Evolutionary conservation across 495 filamentous ascomycete genomes (phyloP).

Genomic region (Parachaetomium inaequale): DNA sequence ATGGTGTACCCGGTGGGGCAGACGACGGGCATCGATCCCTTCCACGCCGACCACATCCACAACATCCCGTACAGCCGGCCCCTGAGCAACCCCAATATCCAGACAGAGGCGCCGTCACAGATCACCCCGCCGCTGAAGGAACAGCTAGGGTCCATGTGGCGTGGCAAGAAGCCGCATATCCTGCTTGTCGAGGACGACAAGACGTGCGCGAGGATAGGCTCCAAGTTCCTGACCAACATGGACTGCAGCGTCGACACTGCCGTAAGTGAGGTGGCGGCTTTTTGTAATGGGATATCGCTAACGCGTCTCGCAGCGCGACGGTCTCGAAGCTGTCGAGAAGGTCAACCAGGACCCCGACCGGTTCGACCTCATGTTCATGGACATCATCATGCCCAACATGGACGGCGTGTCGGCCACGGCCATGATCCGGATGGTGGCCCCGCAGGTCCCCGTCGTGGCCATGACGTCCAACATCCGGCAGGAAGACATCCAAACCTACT

Average conservation of each 20-base stretch:
- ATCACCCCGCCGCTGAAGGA: slow-evolving; percentile 32
- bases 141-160: slow-evolving; percentile 53
- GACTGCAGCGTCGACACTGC: slow-evolving; percentile 86
- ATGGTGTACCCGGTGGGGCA: slow-evolving; percentile 88
- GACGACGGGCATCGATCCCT: slow-evolving; percentile 88
- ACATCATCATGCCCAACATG: slow-evolving; percentile 97
- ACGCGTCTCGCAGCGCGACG: slow-evolving; percentile 50
- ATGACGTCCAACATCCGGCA: slow-evolving; percentile 99
- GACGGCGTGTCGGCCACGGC: slow-evolving; percentile 94
- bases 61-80: slow-evolving; percentile 79
- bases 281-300: slow-evolving; percentile 1
- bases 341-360: slow-evolving; percentile 69
- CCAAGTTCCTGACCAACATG: slow-evolving; percentile 88
- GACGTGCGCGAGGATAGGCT: slow-evolving; percentile 88
- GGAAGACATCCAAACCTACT: slow-evolving; percentile 96
- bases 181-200: slow-evolving; percentile 94
- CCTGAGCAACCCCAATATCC: slow-evolving; percentile 34
- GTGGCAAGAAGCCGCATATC: slow-evolving; percentile 74
- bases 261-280: slow-evolving; percentile 54
- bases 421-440: slow-evolving; percentile 85
- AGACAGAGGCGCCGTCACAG: slow-evolving; percentile 28
- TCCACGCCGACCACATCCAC: slow-evolving; percentile 88
- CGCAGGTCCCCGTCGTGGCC: slow-evolving; percentile 83
- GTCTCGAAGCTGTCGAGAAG: slow-evolving; percentile 89
- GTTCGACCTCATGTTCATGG: slow-evolving; percentile 95